Percentiles rank a stretch among this genome's conserved stretches.
phyloP scores from a whole-genome alignment of 305 asterid species.

The Fraxinus sp. region DNA sequence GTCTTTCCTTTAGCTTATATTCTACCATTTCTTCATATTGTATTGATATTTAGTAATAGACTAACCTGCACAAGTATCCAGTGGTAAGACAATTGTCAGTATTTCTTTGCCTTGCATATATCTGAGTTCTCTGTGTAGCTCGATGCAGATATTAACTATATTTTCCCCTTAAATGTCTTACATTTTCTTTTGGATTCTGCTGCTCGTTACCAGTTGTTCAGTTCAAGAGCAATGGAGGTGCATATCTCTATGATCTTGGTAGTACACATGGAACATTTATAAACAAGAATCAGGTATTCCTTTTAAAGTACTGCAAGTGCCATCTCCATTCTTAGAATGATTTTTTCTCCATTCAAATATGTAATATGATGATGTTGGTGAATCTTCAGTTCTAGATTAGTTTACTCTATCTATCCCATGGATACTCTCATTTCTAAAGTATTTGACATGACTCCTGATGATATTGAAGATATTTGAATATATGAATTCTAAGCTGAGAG shows the following conservation, averaged over 20 bases:
- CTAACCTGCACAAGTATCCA: neutral
- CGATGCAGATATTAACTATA: neutral
- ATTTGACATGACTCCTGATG: neutral
- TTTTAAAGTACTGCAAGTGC: neutral
- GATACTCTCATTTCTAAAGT: neutral
- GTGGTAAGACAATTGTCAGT: neutral
- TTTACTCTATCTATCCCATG: neutral
- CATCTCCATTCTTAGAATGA: neutral
- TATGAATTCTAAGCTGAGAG: neutral
- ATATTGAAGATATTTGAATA: neutral
- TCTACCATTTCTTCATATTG: neutral
- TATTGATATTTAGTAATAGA: neutral
- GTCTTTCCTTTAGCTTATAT: neutral
- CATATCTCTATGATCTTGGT: conserved; percentile 80
- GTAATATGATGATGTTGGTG: neutral
- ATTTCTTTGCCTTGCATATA: neutral
- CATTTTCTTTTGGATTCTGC: conserved; percentile 12
- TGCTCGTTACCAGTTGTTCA: conserved; percentile 70
- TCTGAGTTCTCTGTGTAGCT: neutral
- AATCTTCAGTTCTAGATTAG: neutral
- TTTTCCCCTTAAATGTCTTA: neutral
- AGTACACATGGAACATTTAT: conserved; percentile 88
- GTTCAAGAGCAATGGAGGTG: conserved; percentile 69
- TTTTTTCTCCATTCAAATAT: neutral
- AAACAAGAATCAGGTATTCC: conserved; percentile 74